Percentiles rank a stretch among this genome's conserved stretches.
Conservation (phyloP, 2,329 filamentous ascomycete species). For the Zymoseptoria passerinii region DNA sequence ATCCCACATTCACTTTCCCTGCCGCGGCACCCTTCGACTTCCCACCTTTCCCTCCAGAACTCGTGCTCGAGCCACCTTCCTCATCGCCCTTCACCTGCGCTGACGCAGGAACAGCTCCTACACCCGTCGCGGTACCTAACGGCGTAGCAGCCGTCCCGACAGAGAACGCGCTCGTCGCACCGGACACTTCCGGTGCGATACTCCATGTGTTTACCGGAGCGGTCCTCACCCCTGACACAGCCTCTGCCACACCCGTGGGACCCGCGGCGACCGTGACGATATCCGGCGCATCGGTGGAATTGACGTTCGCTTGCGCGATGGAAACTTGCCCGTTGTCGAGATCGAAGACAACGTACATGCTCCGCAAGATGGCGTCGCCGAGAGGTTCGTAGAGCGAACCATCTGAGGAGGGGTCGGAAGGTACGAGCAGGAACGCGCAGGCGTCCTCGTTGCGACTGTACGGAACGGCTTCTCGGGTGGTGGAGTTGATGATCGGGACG, state of each 20-base stretch:
- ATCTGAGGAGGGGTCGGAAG: slow-evolving; percentile 4
- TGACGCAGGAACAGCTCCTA: slow-evolving; percentile 21
- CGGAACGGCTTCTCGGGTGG: slow-evolving; percentile 14
- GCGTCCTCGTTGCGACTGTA: slow-evolving; percentile 14
- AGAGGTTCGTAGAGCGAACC: slow-evolving; percentile 18
- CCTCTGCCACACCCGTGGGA: slow-evolving; percentile 21
- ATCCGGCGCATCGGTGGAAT: slow-evolving; percentile 15
- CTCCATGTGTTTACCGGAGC: slow-evolving; percentile 11
- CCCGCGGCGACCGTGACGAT: slow-evolving; percentile 24
- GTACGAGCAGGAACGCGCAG: slow-evolving; percentile 23
- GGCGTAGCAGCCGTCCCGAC: slow-evolving; percentile 19
- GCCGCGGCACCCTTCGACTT: background rate
- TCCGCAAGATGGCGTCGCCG: slow-evolving; percentile 26
- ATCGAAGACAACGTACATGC: slow-evolving; percentile 31
- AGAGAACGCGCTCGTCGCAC: slow-evolving; percentile 13
- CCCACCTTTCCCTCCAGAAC: slow-evolving; percentile 1
- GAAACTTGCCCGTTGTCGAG: slow-evolving; percentile 30
- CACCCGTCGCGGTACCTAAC: slow-evolving; percentile 25
- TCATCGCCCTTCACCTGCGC: slow-evolving; percentile 10
- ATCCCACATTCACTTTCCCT: background rate
- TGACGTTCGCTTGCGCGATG: slow-evolving; percentile 26
- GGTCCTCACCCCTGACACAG: slow-evolving; percentile 16
- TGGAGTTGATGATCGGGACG: slow-evolving; percentile 23
- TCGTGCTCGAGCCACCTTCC: background rate
- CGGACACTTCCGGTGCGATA: slow-evolving; percentile 17